These are phyloP conservation scores for Cryptococcus sp. DNA, from an alignment of 1,284 basidiomycete species.

Conservation along the genomic window DNA sequence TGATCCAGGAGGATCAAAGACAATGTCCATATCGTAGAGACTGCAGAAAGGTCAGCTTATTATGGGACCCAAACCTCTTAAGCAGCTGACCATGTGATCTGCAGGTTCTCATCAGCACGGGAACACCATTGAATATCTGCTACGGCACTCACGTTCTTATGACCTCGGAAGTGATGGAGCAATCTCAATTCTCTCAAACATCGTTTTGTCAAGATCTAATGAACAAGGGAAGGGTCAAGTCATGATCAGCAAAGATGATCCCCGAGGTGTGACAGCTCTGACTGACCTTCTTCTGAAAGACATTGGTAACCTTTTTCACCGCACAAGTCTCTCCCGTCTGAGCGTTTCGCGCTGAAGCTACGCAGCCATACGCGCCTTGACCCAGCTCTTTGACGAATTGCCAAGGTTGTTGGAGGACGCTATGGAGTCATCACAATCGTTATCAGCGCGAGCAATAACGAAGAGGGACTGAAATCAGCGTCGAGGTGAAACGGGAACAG, in stretches of 20 bases:
- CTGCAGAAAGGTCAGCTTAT: constrained; percentile 44
- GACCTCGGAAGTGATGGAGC: constrained; percentile 91
- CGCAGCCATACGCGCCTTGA: constrained; percentile 91
- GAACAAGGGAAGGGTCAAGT: background rate
- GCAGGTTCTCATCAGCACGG: constrained; percentile 7
- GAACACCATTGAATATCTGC: background rate
- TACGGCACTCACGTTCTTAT: constrained; percentile 77
- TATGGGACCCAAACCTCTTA: too few species aligned
- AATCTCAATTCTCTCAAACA: constrained; percentile 92
- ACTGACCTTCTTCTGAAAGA: constrained; percentile 75
- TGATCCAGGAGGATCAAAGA: constrained; percentile 71
- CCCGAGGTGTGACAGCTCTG: constrained; percentile 12
- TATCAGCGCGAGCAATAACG: background rate
- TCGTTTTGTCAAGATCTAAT: constrained; percentile 84
- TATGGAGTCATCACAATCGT: constrained; percentile 13
- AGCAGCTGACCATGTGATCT: constrained; percentile 49
- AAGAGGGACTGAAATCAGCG: too few species aligned
- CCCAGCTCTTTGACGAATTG: constrained; percentile 93
- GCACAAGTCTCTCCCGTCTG: constrained; percentile 85
- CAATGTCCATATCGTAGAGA: constrained; percentile 95
- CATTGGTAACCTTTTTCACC: constrained; percentile 75
- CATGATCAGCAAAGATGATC: background rate
- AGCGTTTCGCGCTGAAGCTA: constrained; percentile 81
- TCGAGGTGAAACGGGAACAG: background rate
- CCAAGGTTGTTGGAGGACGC: constrained; percentile 85